phyloP scores from a whole-genome alignment of 495 filamentous ascomycete species.

The Tetracladium setigerum region DNA sequence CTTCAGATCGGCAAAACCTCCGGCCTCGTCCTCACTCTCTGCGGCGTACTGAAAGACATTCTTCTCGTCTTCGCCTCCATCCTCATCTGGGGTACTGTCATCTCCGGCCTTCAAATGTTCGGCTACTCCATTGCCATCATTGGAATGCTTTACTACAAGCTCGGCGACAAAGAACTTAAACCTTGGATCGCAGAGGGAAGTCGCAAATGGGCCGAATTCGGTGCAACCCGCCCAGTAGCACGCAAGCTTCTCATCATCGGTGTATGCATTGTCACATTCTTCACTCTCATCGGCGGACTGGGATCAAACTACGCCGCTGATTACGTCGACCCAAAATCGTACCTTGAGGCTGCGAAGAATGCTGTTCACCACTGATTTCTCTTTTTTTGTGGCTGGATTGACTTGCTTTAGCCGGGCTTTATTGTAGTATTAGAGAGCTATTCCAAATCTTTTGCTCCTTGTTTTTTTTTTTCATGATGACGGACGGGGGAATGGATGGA shows the following conservation, averaged over 20 bases:
- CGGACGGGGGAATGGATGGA: too few relatives aligned
- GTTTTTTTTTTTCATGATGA: too few relatives aligned
- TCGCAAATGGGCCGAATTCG: constrained; percentile 82
- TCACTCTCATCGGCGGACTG: constrained; percentile 55
- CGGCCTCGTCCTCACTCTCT: constrained; percentile 91
- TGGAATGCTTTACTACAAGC: constrained; percentile 96
- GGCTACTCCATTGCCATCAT: constrained; percentile 86
- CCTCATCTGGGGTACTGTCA: constrained; percentile 78
- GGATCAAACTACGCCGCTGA: constrained; percentile 39
- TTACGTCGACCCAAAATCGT: constrained; percentile 37
- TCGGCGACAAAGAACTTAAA: constrained; percentile 78
- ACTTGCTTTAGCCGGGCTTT: too few relatives aligned
- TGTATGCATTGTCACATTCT: constrained; percentile 49
- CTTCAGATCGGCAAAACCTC: constrained; percentile 92
- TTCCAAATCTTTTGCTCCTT: too few relatives aligned
- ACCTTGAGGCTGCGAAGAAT: constrained; percentile 36
- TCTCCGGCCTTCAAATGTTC: constrained; percentile 81
- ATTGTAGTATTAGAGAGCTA: too few relatives aligned
- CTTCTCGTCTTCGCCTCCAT: constrained; percentile 86
- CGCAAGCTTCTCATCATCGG: constrained; percentile 70
- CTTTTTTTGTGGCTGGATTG: too few relatives aligned
- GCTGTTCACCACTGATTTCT: too few relatives aligned
- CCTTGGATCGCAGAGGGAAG: constrained; percentile 62
- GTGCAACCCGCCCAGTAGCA: constrained; percentile 60
- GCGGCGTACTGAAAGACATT: constrained; percentile 97